Evolutionary conservation across 257 asterid genomes (phyloP).

Genomic region (Fraxinus pennsylvanica): DNA sequence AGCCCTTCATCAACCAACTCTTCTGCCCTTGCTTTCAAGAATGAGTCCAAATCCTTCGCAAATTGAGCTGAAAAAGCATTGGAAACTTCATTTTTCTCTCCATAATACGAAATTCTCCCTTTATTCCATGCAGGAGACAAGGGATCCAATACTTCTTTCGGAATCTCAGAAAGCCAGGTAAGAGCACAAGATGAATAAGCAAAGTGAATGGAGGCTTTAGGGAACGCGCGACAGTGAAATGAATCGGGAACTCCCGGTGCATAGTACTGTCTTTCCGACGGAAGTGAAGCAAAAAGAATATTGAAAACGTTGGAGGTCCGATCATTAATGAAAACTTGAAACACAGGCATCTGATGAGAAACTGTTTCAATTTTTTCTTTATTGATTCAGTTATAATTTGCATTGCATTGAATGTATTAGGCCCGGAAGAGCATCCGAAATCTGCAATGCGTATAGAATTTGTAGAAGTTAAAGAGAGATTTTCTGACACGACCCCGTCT

Average conservation of each 20-base stretch:
- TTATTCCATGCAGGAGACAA: conserved; percentile 27
- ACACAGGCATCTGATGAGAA: background rate
- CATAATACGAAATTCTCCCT: conserved; percentile 26
- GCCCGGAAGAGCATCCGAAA: conserved; percentile 38
- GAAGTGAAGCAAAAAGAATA: conserved; percentile 37
- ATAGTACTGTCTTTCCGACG: conserved; percentile 19
- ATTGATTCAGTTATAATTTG: conserved; percentile 29
- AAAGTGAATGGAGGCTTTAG: conserved; percentile 27
- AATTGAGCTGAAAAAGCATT: too few species aligned
- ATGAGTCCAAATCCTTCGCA: too few species aligned
- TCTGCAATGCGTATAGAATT: conserved; percentile 7
- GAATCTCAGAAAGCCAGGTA: conserved; percentile 40
- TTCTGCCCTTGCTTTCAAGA: conserved; percentile 27
- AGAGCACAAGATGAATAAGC: conserved; percentile 33
- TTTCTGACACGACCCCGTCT: too few species aligned
- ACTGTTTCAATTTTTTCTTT: background rate
- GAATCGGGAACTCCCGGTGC: conserved; percentile 42
- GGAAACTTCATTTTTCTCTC: conserved; percentile 1
- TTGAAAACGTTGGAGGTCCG: conserved; percentile 41
- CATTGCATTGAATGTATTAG: conserved; percentile 29
- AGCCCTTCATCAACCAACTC: conserved; percentile 41
- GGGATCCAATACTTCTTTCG: conserved; percentile 8
- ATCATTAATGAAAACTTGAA: conserved; percentile 39
- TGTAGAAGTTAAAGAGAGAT: too few species aligned
- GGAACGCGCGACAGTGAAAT: conserved; percentile 33